phyloP scores from a whole-genome alignment of 176 grass and related monocot genomes.

The Lolium perenne region DNA sequence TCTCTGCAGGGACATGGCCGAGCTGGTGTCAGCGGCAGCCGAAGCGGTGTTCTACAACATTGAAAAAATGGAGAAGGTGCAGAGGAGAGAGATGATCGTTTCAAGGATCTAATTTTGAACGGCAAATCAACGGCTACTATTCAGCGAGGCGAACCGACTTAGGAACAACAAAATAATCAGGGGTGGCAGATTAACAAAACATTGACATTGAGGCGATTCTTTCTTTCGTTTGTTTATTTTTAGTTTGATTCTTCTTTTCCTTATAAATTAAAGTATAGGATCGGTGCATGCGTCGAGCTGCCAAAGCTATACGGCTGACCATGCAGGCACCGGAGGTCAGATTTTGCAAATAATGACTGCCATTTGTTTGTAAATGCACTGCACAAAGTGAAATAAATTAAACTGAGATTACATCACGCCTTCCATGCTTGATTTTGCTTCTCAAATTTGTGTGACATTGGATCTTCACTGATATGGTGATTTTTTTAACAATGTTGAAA shows the following conservation, averaged over 20 bases:
- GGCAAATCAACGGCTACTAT: slow-evolving; percentile 14
- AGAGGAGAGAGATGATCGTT: slow-evolving; percentile 30
- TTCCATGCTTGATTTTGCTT: too few relatives aligned
- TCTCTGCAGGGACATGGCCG: slow-evolving; percentile 47
- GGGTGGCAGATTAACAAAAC: background rate
- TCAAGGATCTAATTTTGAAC: slow-evolving; percentile 52
- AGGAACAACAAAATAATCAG: background rate
- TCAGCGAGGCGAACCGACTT: slow-evolving; percentile 6
- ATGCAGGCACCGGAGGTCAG: background rate
- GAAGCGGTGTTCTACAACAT: slow-evolving; percentile 36
- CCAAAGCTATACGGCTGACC: slow-evolving; percentile 19
- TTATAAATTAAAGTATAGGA: slow-evolving; percentile 16
- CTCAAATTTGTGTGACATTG: too few relatives aligned
- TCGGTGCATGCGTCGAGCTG: slow-evolving; percentile 12
- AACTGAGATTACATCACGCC: too few relatives aligned
- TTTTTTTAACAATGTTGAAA: too few relatives aligned
- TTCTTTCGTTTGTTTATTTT: slow-evolving; percentile 29
- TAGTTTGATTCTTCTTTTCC: slow-evolving; percentile 6
- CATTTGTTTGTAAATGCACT: background rate
- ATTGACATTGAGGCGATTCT: slow-evolving; percentile 29
- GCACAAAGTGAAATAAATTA: too few relatives aligned
- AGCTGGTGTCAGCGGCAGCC: slow-evolving; percentile 38
- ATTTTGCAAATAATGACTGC: slow-evolving; percentile 28
- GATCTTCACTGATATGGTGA: too few relatives aligned
- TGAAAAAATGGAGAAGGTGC: slow-evolving; percentile 1